Conservation (phyloP, 177 flowering plant genomes). For the Vitis hybrid region DNA sequence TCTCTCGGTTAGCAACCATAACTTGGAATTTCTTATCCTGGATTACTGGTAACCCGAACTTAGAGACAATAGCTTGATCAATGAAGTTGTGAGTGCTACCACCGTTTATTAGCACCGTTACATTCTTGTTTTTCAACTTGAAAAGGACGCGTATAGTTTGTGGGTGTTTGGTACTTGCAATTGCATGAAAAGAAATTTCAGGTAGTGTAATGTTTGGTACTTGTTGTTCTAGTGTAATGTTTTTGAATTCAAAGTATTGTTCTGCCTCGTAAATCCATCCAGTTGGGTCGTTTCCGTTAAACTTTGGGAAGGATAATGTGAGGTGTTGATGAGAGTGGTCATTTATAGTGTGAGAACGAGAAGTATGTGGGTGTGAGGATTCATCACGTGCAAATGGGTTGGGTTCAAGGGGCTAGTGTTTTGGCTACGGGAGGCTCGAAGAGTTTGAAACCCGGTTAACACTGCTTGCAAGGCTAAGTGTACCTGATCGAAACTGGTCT, state of each 20-base stretch:
- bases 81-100: background rate
- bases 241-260: background rate
- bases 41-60: background rate
- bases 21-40: background rate
- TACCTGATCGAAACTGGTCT: background rate
- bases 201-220: background rate
- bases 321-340: background rate
- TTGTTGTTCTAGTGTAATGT: background rate
- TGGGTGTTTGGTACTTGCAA: background rate
- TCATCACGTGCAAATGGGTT: too few relatives aligned
- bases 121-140: background rate
- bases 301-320: slow-evolving; percentile 8
- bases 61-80: too few relatives aligned
- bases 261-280: slow-evolving; percentile 7
- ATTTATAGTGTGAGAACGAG: too few relatives aligned
- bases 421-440: background rate
- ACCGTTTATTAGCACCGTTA: background rate
- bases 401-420: too few relatives aligned
- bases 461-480: background rate
- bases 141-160: background rate
- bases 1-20: background rate
- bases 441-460: background rate
- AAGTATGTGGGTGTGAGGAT: too few relatives aligned
- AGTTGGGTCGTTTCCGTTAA: background rate
- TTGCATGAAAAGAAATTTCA: too few relatives aligned